Evolutionary conservation across 2,329 filamentous ascomycete genomes (phyloP).

Genomic region (Shiraia bambusicola): DNA sequence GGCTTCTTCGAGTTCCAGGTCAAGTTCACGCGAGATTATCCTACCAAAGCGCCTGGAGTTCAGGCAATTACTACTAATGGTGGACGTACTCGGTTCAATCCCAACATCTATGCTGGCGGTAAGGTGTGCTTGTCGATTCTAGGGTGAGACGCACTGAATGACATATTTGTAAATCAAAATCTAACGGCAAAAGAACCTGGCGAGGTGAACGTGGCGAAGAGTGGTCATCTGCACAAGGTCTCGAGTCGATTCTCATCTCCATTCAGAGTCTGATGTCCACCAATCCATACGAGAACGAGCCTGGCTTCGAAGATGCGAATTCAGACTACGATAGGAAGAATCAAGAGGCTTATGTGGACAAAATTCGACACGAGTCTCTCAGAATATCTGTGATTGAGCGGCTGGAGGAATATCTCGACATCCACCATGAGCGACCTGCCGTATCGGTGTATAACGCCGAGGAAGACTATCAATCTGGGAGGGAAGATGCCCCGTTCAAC

Average conservation of each 20-base stretch:
- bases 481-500: slow-evolving; percentile 67
- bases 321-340: slow-evolving; percentile 68
- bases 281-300: slow-evolving; percentile 95
- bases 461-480: slow-evolving; percentile 48
- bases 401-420: slow-evolving; percentile 74
- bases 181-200: slow-evolving; percentile 71
- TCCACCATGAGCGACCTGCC: slow-evolving; percentile 49
- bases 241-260: slow-evolving; percentile 91
- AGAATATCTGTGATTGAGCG: slow-evolving; percentile 83
- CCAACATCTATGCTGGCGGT: slow-evolving; percentile 89
- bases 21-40: slow-evolving; percentile 83
- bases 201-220: slow-evolving; percentile 85
- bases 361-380: slow-evolving; percentile 90
- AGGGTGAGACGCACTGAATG: slow-evolving; percentile 58
- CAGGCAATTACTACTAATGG: slow-evolving; percentile 80
- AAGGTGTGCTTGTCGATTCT: slow-evolving; percentile 95
- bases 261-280: slow-evolving; percentile 94
- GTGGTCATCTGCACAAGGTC: slow-evolving; percentile 93
- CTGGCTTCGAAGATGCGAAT: slow-evolving; percentile 80
- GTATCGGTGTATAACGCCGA: slow-evolving; percentile 54
- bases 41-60: slow-evolving; percentile 62
- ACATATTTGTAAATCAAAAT: background rate
- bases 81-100: slow-evolving; percentile 90
- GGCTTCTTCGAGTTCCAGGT: slow-evolving; percentile 93
- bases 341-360: slow-evolving; percentile 74